phyloP scores from a whole-genome alignment of 2,329 filamentous ascomycete genomes.

The Colletotrichum neosansevieriae region DNA sequence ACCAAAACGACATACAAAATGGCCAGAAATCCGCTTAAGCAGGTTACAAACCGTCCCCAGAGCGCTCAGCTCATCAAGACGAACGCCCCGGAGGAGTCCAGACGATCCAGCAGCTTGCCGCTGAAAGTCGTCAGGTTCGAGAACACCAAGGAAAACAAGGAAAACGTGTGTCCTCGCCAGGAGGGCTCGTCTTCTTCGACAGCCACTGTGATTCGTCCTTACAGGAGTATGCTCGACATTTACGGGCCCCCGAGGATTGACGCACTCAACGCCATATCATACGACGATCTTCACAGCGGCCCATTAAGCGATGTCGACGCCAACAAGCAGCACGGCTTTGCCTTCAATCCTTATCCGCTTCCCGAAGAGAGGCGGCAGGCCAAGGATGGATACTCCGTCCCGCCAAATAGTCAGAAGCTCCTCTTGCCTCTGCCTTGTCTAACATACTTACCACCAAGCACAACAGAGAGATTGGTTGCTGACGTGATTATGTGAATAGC shows the following conservation, averaged over 20 bases:
- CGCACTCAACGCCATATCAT: slow-evolving; percentile 57
- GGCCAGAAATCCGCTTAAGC: slow-evolving; percentile 57
- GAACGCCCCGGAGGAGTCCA: slow-evolving; percentile 28
- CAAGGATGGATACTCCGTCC: neutral
- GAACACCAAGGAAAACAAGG: slow-evolving; percentile 41
- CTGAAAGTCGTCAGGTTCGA: neutral
- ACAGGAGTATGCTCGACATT: slow-evolving; percentile 68
- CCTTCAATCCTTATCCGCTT: slow-evolving; percentile 15
- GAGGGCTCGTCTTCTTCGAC: slow-evolving; percentile 31
- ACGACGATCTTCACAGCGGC: slow-evolving; percentile 59
- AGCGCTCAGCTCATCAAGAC: slow-evolving; percentile 63
- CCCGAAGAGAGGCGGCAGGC: neutral
- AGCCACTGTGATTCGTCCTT: slow-evolving; percentile 48
- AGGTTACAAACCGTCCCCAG: slow-evolving; percentile 59
- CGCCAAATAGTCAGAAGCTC: slow-evolving; percentile 20
- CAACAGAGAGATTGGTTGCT: slow-evolving; percentile 45
- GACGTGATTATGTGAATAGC: slow-evolving; percentile 53
- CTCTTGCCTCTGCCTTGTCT: slow-evolving; percentile 31
- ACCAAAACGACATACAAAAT: slow-evolving; percentile 50
- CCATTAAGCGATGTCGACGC: neutral
- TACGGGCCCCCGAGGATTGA: slow-evolving; percentile 55
- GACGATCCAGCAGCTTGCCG: slow-evolving; percentile 50
- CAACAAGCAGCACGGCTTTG: neutral
- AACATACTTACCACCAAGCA: slow-evolving; percentile 21
- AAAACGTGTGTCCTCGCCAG: slow-evolving; percentile 28